A percentile compares a stretch with the other conserved stretches of the same genome.
Conservation (phyloP, 225 moss, liverwort and hornwort genomes). For the Marchantia paleacea region DNA sequence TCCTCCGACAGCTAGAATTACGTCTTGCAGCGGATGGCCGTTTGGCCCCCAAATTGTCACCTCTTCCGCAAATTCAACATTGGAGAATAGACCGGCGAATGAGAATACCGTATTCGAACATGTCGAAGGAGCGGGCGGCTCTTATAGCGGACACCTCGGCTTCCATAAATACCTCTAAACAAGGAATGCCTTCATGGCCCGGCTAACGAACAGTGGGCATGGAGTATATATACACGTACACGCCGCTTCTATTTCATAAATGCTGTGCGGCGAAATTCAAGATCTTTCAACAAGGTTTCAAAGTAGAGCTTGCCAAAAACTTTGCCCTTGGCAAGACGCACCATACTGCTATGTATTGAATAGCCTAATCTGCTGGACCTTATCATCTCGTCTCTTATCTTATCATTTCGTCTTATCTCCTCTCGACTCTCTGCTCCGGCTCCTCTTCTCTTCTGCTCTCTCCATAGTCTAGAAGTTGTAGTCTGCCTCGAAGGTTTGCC, state of each 20-base stretch:
- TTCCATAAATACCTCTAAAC: conserved; percentile 11
- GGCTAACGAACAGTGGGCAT: conserved; percentile 8
- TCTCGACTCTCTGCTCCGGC: background rate
- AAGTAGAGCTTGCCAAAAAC: conserved; percentile 18
- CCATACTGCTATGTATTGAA: conserved; percentile 1
- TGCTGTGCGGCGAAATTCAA: conserved; percentile 9
- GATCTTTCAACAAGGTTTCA: conserved; percentile 7
- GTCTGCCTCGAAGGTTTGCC: conserved; percentile 49
- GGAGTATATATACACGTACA: conserved; percentile 17
- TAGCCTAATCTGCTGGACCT: background rate
- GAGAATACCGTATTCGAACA: conserved; percentile 2
- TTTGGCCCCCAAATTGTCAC: background rate
- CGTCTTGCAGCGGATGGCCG: conserved; percentile 1
- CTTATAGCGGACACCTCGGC: conserved; percentile 13
- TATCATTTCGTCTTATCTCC: background rate
- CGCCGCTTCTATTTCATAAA: conserved; percentile 6
- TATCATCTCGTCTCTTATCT: background rate
- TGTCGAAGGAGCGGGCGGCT: conserved; percentile 21
- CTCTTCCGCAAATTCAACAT: conserved; percentile 12
- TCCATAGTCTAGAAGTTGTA: conserved; percentile 10
- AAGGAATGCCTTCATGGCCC: conserved; percentile 15
- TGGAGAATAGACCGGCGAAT: background rate
- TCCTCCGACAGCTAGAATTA: conserved; percentile 8
- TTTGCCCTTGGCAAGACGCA: conserved; percentile 13
- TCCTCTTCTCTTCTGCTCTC: background rate